Percentiles rank a stretch among this genome's conserved stretches.
Conservation (phyloP, 768 basidiomycete species). For the Kwoniella sp. region DNA sequence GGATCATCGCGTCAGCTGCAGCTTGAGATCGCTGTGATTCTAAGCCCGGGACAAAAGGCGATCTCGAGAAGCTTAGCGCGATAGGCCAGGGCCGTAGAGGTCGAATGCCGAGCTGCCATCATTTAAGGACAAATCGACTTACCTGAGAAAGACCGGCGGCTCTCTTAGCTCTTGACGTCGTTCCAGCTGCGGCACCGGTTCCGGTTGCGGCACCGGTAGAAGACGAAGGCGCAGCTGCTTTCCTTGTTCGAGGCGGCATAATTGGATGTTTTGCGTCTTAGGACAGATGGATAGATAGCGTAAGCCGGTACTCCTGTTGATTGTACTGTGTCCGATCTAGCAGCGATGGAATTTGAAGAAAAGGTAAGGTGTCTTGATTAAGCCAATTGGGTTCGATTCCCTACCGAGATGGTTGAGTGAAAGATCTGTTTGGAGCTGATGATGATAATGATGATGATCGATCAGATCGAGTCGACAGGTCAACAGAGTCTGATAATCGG, state of each 20-base stretch:
- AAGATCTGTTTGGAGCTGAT: too few relatives aligned
- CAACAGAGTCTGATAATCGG: not conserved
- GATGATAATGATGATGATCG: not conserved
- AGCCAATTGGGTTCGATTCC: not conserved
- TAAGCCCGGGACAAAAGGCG: too few relatives aligned
- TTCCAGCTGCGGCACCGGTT: slow-evolving; percentile 1
- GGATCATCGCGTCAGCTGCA: not conserved
- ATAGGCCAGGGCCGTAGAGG: too few relatives aligned
- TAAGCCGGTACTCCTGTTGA: too few relatives aligned
- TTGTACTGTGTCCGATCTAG: too few relatives aligned
- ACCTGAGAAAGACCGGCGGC: slow-evolving; percentile 40
- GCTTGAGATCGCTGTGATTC: not conserved
- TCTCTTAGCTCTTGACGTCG: slow-evolving; percentile 26
- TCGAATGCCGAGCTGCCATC: too few relatives aligned
- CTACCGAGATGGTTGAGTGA: not conserved
- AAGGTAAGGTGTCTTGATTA: too few relatives aligned
- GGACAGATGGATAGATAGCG: too few relatives aligned
- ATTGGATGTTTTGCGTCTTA: not conserved
- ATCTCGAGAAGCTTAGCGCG: too few relatives aligned
- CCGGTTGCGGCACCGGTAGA: too few relatives aligned
- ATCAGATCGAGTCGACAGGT: not conserved
- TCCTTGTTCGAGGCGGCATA: slow-evolving; percentile 15
- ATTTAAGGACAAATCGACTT: too few relatives aligned
- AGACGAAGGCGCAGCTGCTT: not conserved
- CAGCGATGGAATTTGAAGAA: too few relatives aligned